phyloP scores from a whole-genome alignment of 495 filamentous ascomycete species.

The Penicillium malachiteum region DNA sequence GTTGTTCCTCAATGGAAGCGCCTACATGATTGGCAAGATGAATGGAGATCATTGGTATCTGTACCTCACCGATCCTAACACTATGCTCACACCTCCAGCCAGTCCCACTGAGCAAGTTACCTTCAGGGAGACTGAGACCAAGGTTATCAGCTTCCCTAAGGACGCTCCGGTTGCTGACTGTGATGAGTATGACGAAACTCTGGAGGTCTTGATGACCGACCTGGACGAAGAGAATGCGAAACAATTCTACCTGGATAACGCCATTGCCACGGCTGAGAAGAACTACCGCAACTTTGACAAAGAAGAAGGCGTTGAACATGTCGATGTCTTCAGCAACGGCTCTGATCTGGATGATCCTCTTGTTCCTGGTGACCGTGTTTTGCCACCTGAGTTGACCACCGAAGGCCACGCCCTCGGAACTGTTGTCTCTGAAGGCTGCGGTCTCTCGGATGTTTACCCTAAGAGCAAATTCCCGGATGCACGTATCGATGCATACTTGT shows the following conservation, averaged over 20 bases:
- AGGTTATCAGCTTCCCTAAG: conserved; percentile 55
- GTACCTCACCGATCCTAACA: conserved; percentile 87
- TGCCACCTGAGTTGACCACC: conserved; percentile 75
- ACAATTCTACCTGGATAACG: conserved; percentile 94
- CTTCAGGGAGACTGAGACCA: conserved; percentile 63
- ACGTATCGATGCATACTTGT: conserved; percentile 92
- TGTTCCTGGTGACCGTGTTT: conserved; percentile 53
- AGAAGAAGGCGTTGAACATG: conserved; percentile 51
- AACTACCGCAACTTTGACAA: conserved; percentile 56
- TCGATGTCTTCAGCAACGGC: conserved; percentile 79
- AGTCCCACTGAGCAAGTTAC: conserved; percentile 60
- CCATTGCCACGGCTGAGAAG: conserved; percentile 83
- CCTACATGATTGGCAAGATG: conserved; percentile 99
- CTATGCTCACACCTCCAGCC: conserved; percentile 76
- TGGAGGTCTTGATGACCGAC: conserved; percentile 98
- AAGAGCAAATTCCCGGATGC: conserved; percentile 85
- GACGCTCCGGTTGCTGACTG: conserved; percentile 33
- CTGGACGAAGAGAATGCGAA: conserved; percentile 88
- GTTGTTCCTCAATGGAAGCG: conserved; percentile 87
- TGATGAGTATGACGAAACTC: conserved; percentile 75
- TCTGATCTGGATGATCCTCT: conserved; percentile 64
- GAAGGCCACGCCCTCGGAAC: conserved; percentile 94
- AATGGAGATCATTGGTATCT: conserved; percentile 99
- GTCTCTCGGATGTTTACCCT: conserved; percentile 87
- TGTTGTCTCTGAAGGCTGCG: conserved; percentile 87